Percentiles rank a stretch among this genome's conserved stretches.
Evolutionary conservation across 805 yeast species (phyloP).

Genomic region (Teunomyces barrocoloradensis): DNA sequence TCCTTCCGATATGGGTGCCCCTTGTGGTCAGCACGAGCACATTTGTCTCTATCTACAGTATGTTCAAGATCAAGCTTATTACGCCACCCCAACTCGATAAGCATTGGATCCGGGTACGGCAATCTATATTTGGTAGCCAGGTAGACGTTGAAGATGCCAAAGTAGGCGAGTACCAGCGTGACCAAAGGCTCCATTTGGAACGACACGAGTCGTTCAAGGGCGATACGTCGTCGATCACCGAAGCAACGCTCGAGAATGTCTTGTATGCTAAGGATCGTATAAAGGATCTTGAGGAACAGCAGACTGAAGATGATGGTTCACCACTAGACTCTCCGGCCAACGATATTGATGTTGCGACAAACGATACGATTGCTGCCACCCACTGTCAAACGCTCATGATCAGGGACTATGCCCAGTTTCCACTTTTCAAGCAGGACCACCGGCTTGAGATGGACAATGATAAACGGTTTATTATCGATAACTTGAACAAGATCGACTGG

Average conservation of each 20-base stretch:
- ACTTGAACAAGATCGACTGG: slow-evolving; percentile 70
- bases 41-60: slow-evolving; percentile 37
- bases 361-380: slow-evolving; percentile 20
- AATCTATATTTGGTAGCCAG: slow-evolving; percentile 29
- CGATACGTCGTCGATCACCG: slow-evolving; percentile 38
- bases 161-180: slow-evolving; percentile 29
- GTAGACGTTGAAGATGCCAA: slow-evolving; percentile 31
- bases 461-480: slow-evolving; percentile 42
- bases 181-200: slow-evolving; percentile 22
- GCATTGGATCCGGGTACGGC: slow-evolving; percentile 35
- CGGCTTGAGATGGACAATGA: slow-evolving; percentile 35
- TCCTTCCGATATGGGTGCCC: slow-evolving; percentile 53
- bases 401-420: slow-evolving; percentile 19
- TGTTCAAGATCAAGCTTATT: slow-evolving; percentile 32
- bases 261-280: slow-evolving; percentile 34
- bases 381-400: slow-evolving; percentile 16
- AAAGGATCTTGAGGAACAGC: slow-evolving; percentile 6
- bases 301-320: slow-evolving; percentile 10
- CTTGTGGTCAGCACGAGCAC: slow-evolving; percentile 37
- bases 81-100: slow-evolving; percentile 19
- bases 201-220: slow-evolving; percentile 39
- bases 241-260: slow-evolving; percentile 34
- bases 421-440: slow-evolving; percentile 25
- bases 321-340: slow-evolving; percentile 4
- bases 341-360: slow-evolving; percentile 14